Conservation (phyloP, 2,329 filamentous ascomycete species). For the Talaromyces sp. region DNA sequence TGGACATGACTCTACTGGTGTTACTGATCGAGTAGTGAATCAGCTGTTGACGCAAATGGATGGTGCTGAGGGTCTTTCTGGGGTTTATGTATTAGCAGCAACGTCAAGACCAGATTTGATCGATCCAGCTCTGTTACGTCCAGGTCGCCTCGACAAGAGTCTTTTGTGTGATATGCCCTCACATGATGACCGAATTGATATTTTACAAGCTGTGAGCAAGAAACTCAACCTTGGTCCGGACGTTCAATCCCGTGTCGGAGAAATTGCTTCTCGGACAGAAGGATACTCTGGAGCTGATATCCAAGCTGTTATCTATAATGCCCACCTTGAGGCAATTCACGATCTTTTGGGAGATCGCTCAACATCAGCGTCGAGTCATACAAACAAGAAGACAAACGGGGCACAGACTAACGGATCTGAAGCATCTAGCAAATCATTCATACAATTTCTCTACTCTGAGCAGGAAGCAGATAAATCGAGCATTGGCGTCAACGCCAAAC, state of each 20-base stretch:
- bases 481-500: conserved; percentile 42
- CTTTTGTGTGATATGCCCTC: conserved; percentile 86
- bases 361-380: conserved; percentile 34
- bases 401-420: conserved; percentile 27
- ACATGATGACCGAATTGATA: conserved; percentile 71
- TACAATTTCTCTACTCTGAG: conserved; percentile 79
- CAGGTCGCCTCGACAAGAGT: conserved; percentile 89
- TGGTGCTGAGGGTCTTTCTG: conserved; percentile 87
- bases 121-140: conserved; percentile 85
- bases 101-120: conserved; percentile 92
- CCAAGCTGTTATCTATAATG: conserved; percentile 92
- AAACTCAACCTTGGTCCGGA: conserved; percentile 72
- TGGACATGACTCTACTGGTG: conserved; percentile 93
- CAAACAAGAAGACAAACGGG: conserved; percentile 20
- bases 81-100: conserved; percentile 93
- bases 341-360: conserved; percentile 68
- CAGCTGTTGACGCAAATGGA: conserved; percentile 99
- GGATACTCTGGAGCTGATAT: conserved; percentile 93
- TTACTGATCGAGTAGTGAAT: conserved; percentile 98
- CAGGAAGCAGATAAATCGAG: conserved; percentile 45
- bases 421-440: conserved; percentile 50
- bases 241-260: conserved; percentile 61
- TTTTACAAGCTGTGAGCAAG: conserved; percentile 75
- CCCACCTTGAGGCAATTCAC: conserved; percentile 94
- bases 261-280: conserved; percentile 74